Conservation (phyloP, 805 yeast genomes). For the Barnettozyma botsteinii region DNA sequence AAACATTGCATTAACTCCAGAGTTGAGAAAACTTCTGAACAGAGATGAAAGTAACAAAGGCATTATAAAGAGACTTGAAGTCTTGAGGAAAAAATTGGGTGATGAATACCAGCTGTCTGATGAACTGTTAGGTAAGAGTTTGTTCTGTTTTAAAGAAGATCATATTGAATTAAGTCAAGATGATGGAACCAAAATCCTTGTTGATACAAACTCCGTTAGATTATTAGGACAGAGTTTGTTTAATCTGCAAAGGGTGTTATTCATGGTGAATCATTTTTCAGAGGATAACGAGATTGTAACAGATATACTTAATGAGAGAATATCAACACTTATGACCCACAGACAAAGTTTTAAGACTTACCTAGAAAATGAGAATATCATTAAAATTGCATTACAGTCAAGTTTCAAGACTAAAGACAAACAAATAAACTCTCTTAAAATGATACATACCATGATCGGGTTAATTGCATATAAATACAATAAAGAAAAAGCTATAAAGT, state of each 20-base stretch:
- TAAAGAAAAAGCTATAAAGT: constrained; percentile 13
- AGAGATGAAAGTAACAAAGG: background rate
- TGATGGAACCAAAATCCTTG: background rate
- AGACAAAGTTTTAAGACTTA: constrained; percentile 1
- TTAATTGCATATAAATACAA: constrained; percentile 19
- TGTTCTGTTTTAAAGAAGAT: constrained; percentile 10
- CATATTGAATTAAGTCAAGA: constrained; percentile 2
- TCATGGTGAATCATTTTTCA: constrained; percentile 6
- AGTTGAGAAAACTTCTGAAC: background rate
- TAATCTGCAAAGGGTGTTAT: constrained; percentile 9
- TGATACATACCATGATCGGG: constrained; percentile 24
- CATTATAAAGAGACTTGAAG: background rate
- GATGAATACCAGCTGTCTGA: constrained; percentile 10
- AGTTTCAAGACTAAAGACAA: background rate
- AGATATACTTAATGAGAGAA: background rate
- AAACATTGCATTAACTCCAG: background rate
- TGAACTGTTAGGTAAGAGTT: constrained; percentile 8
- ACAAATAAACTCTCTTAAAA: constrained; percentile 1
- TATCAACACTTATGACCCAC: background rate
- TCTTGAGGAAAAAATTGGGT: constrained; percentile 1
- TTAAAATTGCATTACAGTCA: background rate
- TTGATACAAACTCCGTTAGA: constrained; percentile 6
- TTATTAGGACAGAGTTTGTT: constrained; percentile 10
- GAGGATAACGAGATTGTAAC: background rate
- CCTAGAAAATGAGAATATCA: background rate